phyloP scores from a whole-genome alignment of 345 rosid genomes.

The Dipteronia sinensis region DNA sequence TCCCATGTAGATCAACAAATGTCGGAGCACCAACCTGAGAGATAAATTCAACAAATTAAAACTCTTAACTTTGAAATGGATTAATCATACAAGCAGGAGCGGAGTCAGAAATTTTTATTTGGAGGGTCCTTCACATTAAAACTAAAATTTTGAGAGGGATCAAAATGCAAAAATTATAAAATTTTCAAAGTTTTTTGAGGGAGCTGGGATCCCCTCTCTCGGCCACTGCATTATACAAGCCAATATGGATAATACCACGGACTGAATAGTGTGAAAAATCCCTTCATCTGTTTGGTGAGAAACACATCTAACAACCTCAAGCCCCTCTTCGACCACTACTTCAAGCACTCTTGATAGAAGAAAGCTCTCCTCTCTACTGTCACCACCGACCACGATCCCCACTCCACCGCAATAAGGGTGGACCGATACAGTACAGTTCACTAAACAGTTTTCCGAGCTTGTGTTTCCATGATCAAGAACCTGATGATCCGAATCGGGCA shows the following conservation, averaged over 20 bases:
- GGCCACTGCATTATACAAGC: no score
- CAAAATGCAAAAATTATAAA: no score
- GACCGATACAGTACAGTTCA: constrained; percentile 17
- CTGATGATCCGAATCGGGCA: neutral
- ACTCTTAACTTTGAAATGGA: neutral
- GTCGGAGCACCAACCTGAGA: neutral
- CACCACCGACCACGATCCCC: constrained; percentile 31
- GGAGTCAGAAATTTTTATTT: no score
- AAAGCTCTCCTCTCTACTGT: constrained; percentile 23
- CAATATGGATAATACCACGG: constrained; percentile 30
- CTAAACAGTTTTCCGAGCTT: neutral
- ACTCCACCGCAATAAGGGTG: constrained; percentile 28
- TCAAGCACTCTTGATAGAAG: constrained; percentile 34
- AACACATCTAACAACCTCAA: constrained; percentile 31
- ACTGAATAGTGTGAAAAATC: constrained; percentile 26
- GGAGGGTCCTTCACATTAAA: neutral
- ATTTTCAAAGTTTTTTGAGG: no score
- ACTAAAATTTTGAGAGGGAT: no score
- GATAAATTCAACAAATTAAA: neutral
- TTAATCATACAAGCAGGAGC: no score
- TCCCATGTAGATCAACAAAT: constrained; percentile 14
- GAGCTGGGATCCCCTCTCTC: no score
- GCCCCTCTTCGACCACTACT: constrained; percentile 31
- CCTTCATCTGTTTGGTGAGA: constrained; percentile 26
- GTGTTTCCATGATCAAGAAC: neutral